Evolutionary conservation across 2,329 filamentous ascomycete genomes (phyloP), one percentile per base, ranked within the genome.

Genomic region (Hirsutella minnesotensis): DNA sequence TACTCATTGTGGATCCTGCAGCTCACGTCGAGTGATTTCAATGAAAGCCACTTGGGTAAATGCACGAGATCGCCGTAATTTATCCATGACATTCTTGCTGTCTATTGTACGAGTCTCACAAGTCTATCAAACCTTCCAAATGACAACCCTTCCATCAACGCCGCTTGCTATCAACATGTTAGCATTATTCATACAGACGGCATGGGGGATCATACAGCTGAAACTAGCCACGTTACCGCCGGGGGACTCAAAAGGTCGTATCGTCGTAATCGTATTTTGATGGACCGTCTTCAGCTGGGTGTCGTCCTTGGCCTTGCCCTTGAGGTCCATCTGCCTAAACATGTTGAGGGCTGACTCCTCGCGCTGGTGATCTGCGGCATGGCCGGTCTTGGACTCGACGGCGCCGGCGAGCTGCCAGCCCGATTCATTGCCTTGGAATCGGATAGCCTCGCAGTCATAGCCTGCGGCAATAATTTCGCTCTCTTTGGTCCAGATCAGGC

Each of bases 281-380:
- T 98, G 92, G 38, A 92, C 79, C 10, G 92, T 96, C 68, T 87
- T 92, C 53, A 98, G 73, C 68, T 94, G 86, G 4, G 89, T 95
- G 61, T 96, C 89, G 56, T 94, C 88, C 59, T 86, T 86, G 44
- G 73, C 70, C 66, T 94, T 94, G 48, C 92, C 92, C 73, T 92
- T 95, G 51, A 98, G 73, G 64, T 98, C 92, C 92, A 98, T 96
- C 69, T 95, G 89, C 56, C 81, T 79, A 69, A 98, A 98, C 87
- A 96, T 95, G 65, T 96, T 95, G 61, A 95, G 70, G 20, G 92
- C 92, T 50, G 85, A 92, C 62, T 96, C 92, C 65, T 96, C 92
- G 27, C 83, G 75, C 46, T 70, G 68, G 43, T 77, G 75, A 45
- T 74, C 79, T 43, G 71, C 61, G 35, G 76, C 81, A 5, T 73